Conservation (phyloP, 2,329 filamentous ascomycete species). For the Phyllachora maydis region DNA sequence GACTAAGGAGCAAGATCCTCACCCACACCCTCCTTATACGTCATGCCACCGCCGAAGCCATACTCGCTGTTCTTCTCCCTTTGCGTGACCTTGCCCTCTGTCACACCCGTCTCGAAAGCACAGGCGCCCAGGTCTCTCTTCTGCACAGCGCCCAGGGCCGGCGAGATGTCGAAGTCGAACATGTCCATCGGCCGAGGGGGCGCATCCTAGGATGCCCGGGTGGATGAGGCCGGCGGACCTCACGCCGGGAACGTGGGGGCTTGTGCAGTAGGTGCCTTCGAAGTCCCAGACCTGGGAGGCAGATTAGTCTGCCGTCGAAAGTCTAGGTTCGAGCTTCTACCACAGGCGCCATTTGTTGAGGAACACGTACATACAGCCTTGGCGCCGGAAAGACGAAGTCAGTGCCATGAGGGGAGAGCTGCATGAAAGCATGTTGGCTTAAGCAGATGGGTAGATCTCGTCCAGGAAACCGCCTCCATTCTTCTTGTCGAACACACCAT, state of each 20-base stretch:
- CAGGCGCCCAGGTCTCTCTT: conserved; percentile 47
- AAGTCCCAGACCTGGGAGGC: conserved; percentile 41
- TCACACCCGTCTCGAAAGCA: conserved; percentile 34
- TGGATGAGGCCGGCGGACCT: conserved; percentile 81
- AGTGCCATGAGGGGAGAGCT: too few relatives aligned
- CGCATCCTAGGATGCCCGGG: conserved; percentile 78
- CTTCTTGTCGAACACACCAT: conserved; percentile 53
- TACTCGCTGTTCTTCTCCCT: conserved; percentile 24
- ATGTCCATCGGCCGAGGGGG: conserved; percentile 74
- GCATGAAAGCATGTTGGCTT: too few relatives aligned
- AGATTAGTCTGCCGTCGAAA: too few relatives aligned
- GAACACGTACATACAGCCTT: too few relatives aligned
- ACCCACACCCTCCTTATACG: conserved; percentile 22
- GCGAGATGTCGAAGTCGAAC: conserved; percentile 81
- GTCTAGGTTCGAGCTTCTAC: too few relatives aligned
- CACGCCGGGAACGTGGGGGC: conserved; percentile 70
- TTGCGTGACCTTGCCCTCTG: conserved; percentile 18
- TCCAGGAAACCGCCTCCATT: conserved; percentile 85
- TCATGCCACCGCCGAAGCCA: conserved; percentile 29
- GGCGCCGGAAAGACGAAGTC: too few relatives aligned
- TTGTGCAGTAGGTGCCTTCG: conserved; percentile 49
- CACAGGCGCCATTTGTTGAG: too few relatives aligned
- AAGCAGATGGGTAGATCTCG: conserved; percentile 70
- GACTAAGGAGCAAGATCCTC: too few relatives aligned
- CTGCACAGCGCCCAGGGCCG: conserved; percentile 24